phyloP scores from a whole-genome alignment of 257 asterid species.

The Salvia miltiorrhiza region DNA sequence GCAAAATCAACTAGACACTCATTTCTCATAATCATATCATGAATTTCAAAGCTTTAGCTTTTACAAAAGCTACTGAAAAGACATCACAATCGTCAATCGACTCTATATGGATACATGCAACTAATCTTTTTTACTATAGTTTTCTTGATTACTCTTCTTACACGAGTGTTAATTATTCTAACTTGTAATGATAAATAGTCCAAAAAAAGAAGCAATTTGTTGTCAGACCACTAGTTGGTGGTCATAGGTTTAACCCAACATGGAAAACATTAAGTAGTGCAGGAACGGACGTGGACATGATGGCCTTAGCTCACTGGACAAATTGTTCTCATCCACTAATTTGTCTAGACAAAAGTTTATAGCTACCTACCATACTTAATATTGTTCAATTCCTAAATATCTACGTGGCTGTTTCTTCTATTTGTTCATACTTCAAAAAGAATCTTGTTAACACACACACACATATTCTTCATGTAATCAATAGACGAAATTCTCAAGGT shows the following conservation, averaged over 20 bases:
- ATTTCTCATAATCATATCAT: neutral
- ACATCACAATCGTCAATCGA: neutral
- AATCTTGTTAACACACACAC: neutral
- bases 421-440: neutral
- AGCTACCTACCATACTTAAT: neutral
- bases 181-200: neutral
- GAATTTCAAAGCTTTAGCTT: neutral
- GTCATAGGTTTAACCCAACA: neutral
- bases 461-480: neutral
- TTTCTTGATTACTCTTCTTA: neutral
- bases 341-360: neutral
- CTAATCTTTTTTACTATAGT: neutral
- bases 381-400: neutral
- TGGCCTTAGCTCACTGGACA: conserved; percentile 16
- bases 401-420: conserved; percentile 3
- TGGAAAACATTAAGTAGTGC: conserved; percentile 10
- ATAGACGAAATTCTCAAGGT: neutral
- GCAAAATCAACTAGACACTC: neutral
- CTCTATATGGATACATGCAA: neutral
- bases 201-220: too few relatives aligned
- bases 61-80: conserved; percentile 9
- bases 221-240: conserved; percentile 20
- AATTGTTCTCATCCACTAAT: conserved; percentile 20
- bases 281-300: conserved; percentile 24
- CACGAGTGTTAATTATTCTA: neutral